phyloP scores from a whole-genome alignment of 305 asterid genomes.

The Fraxinus paxiana region DNA sequence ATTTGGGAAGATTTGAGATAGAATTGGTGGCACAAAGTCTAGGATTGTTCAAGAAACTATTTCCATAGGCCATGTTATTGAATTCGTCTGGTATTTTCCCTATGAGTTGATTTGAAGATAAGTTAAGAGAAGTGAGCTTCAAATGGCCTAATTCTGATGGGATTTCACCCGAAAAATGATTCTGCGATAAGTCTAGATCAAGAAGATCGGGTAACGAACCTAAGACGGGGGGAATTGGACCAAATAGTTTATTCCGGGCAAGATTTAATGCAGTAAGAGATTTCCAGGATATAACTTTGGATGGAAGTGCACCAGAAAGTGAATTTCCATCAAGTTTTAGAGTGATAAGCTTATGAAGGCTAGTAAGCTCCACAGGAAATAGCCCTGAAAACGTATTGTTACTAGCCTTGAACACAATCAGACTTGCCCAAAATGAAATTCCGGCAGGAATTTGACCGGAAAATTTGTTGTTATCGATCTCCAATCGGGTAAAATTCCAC shows the following conservation, averaged over 20 bases:
- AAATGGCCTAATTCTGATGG: conserved; percentile 57
- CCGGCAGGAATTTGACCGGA: conserved; percentile 57
- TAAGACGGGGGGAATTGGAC: conserved; percentile 50
- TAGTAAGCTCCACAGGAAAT: conserved; percentile 58
- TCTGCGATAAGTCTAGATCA: conserved; percentile 63
- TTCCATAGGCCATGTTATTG: conserved; percentile 62
- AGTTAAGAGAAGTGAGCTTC: conserved; percentile 58
- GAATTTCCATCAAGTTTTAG: conserved; percentile 67
- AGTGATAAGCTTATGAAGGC: conserved; percentile 46
- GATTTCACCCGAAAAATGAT: conserved; percentile 61
- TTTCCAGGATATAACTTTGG: conserved; percentile 60
- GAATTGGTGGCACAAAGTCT: conserved; percentile 48
- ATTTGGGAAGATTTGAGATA: conserved; percentile 43
- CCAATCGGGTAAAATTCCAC: conserved; percentile 61
- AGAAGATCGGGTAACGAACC: conserved; percentile 58
- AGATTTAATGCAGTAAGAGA: conserved; percentile 52
- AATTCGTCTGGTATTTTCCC: conserved; percentile 67
- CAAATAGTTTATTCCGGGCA: conserved; percentile 54
- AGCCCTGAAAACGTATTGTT: conserved; percentile 57
- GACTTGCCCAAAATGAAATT: conserved; percentile 51
- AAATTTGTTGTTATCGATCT: conserved; percentile 62
- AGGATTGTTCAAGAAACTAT: conserved; percentile 61
- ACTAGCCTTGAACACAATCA: conserved; percentile 61
- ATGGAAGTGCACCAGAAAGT: conserved; percentile 63
- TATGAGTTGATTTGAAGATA: conserved; percentile 58